Evolutionary conservation across 768 basidiomycete genomes (phyloP).

Genomic region (Tylopilus sp.): DNA sequence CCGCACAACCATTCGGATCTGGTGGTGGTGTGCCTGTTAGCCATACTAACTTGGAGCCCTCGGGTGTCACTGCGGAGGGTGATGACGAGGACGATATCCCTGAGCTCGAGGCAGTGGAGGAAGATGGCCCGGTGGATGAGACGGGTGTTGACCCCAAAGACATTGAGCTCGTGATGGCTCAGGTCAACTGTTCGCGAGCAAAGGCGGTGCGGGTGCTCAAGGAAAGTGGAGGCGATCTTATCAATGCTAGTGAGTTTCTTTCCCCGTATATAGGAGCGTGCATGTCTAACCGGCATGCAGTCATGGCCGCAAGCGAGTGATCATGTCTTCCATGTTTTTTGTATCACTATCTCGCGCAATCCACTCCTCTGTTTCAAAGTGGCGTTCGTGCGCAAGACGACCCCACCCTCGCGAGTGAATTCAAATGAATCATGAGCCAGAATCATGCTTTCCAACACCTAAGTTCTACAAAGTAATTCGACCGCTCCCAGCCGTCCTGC

Average conservation of each 20-base stretch:
- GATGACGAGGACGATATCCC: conserved; percentile 80
- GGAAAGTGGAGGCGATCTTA: conserved; percentile 90
- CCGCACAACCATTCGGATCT: conserved; percentile 73
- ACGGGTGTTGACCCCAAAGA: conserved; percentile 90
- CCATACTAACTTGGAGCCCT: conserved; percentile 46
- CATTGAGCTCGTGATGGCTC: conserved; percentile 88
- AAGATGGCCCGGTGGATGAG: conserved; percentile 81
- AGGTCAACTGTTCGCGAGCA: conserved; percentile 86
- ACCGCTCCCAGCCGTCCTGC: conserved; percentile 81
- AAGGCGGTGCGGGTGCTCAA: conserved; percentile 90
- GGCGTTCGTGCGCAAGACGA: neutral
- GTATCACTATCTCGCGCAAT: conserved; percentile 29
- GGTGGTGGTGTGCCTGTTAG: conserved; percentile 43
- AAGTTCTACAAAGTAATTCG: conserved; percentile 84
- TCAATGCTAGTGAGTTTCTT: conserved; percentile 85
- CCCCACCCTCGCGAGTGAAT: conserved; percentile 3
- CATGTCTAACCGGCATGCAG: conserved; percentile 36
- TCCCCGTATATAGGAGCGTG: neutral
- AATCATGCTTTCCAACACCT: conserved; percentile 50
- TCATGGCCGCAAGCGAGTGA: conserved; percentile 93
- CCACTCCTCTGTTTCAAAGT: conserved; percentile 13
- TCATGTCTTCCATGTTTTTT: conserved; percentile 32
- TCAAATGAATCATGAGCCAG: conserved; percentile 2
- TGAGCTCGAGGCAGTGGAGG: conserved; percentile 77
- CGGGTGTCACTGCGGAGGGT: conserved; percentile 46